Base-by-base conservation (phyloP, 1,284 basidiomycete species). In the Mycosarcoma maydis region DNA sequence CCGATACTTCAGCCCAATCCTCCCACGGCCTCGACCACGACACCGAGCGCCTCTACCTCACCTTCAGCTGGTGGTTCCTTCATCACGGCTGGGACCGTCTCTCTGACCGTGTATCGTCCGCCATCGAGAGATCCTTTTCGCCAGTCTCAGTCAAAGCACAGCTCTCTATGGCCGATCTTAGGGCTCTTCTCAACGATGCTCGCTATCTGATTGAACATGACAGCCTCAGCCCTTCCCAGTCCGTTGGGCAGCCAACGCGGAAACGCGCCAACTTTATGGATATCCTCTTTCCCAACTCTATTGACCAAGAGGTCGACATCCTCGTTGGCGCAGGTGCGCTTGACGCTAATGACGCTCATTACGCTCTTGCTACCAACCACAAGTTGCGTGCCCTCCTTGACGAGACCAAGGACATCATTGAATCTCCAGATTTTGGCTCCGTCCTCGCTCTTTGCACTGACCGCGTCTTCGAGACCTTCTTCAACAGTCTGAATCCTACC, bases 51-150 rank as follows among this genome's bases (percentile, higher is more conserved):
- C 89, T 89, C 76, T 94, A 89, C 77, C 84, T 95, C 54, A 92
- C 91, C 0, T 87, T 94, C 65, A 91, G 88, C 46, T 95, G 92
- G 91, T 94, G 92, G 91, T 85, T 94, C 42, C 79, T 95, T 51
- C 90, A 95, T 75, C 88, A 90, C 4, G 92, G 93, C 0, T 94
- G 92, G 91, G 89, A 90, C 73, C 88, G 90, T 51, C 86, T 94
- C 0, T 88, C 88, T 1, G 88, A 89, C 66, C 84, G 90, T 20
- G 90, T 93, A 1, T 83, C 88, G 65, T 83, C 86, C 38, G 90
- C 88, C 0, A 90, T 93, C 0, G 89, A 92, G 75, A 89, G 89
- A 49, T 89, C 90, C 0, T 90, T 94, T 29, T 42, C 59, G 10
- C 62, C 88, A 0, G 88, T 94, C 4, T 90, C 90, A 0, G 83